A percentile compares a stretch with the other conserved stretches of the same genome.
Evolutionary conservation across 345 rosid genomes (phyloP).

Genomic region (Syzygium jambos): DNA sequence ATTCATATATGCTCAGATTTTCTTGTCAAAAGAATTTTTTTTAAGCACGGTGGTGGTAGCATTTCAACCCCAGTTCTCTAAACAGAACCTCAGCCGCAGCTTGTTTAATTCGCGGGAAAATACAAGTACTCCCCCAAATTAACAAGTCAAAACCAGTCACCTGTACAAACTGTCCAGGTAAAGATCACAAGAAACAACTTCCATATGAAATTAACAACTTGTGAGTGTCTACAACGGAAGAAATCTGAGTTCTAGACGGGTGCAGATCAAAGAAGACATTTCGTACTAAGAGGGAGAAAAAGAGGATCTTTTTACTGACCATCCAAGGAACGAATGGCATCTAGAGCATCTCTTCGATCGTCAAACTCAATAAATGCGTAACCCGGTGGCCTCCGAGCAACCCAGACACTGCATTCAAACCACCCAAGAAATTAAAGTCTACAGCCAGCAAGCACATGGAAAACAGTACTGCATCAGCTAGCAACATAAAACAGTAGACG

Average conservation of each 20-base stretch:
- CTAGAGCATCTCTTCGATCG: slow-evolving; percentile 71
- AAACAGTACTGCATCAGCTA: background rate
- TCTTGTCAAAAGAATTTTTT: background rate
- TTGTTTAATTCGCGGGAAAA: background rate
- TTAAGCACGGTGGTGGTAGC: background rate
- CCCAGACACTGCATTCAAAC: slow-evolving; percentile 68
- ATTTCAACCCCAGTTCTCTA: background rate
- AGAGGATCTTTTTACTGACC: slow-evolving; percentile 26
- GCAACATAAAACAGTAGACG: background rate
- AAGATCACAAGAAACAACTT: background rate
- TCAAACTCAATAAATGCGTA: slow-evolving; percentile 85
- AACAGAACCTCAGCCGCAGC: background rate
- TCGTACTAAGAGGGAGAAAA: background rate
- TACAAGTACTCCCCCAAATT: background rate
- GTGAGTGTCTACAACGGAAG: background rate
- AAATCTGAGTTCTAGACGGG: background rate
- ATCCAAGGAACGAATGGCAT: slow-evolving; percentile 66
- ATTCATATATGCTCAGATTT: background rate
- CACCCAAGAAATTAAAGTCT: background rate
- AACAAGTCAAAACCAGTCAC: background rate
- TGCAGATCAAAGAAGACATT: background rate
- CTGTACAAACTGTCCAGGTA: background rate
- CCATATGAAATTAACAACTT: background rate
- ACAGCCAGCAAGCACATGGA: background rate
- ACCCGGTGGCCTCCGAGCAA: slow-evolving; percentile 90